Percentiles rank a stretch among this genome's conserved stretches.
These are phyloP conservation scores for Mrakia gelida DNA, from an alignment of 768 basidiomycete species.

Conservation along the genomic window DNA sequence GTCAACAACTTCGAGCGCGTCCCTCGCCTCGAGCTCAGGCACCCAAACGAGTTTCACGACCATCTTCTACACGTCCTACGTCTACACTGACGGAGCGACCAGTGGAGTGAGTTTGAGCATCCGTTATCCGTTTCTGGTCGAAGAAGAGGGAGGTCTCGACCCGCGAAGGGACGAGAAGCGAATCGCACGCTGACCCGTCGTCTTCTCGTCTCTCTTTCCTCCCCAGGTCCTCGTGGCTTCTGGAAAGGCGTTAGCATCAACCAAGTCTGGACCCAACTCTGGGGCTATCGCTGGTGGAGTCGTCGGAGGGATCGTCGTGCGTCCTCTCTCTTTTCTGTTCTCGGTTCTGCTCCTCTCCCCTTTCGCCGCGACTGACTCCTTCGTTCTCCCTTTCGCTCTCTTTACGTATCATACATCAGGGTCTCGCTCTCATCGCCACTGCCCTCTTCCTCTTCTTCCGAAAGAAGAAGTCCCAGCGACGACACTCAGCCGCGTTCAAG, in stretches of 20 bases:
- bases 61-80: conserved; percentile 11
- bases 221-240: background rate
- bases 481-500: background rate
- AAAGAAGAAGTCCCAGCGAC: background rate
- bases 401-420: background rate
- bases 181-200: background rate
- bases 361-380: background rate
- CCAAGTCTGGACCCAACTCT: background rate
- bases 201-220: background rate
- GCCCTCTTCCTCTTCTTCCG: conserved; percentile 11
- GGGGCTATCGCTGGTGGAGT: conserved; percentile 4
- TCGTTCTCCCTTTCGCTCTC: background rate
- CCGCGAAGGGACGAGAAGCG: background rate
- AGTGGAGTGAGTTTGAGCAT: background rate
- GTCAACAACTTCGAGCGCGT: background rate
- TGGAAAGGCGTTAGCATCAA: background rate
- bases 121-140: too few species aligned
- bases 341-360: background rate
- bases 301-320: background rate
- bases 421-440: background rate
- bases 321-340: background rate
- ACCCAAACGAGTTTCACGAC: background rate
- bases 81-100: background rate
- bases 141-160: too few species aligned
- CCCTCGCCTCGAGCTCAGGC: background rate